Base-by-base conservation (phyloP, 352 stramenopile genomes). In the Globisporangium solare region DNA sequence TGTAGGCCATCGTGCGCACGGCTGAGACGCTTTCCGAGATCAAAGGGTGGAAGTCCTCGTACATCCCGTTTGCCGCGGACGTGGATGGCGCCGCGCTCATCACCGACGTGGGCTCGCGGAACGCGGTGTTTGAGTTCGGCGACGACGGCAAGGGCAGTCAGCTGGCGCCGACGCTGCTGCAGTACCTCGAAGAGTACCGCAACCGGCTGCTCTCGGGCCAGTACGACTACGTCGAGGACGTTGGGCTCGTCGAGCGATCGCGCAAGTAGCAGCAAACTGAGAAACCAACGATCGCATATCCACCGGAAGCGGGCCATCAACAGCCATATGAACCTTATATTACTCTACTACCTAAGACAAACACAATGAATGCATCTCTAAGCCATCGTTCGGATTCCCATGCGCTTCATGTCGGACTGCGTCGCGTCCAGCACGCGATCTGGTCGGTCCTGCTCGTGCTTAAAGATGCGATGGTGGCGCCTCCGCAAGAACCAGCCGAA, bases 211-310 rank as follows among this genome's bases (percentile, higher is more conserved):
- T 95, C 22, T 90, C 81, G 0, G 79, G 79, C 22, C 79, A 90
- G 27, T 92, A 85, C 50, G 82, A 93, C 64, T 95, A 84, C 54
- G 71, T 95, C 42, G 79, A 92, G 31, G 85, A 88, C 56, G 72
- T 92, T n/a, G 85, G 83, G 2, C 60, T 93, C 50, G 78, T 93
- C 39, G 81, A 94, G 60, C 79, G 79, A 50, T 85, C 79, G 20
- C 67, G 73, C 50, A 89, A 89, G 64, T 88, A 39, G 68, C 35
- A 41, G 15, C 24, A 15, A 49, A 8, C 32, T 13, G 10, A 41
- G n/a, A 40, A 40, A 11, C 6, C 20, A n/a, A 24, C 20, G 50
- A 20, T 14, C 41, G 20, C 27, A 27, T 45, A 2, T 6, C 6
- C 15, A 17, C 43, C 47, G 39, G 39, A 43, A 43, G 17, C n/a